Evolutionary conservation across 257 asterid genomes (phyloP).

Genomic region (Nicotiana knightiana): DNA sequence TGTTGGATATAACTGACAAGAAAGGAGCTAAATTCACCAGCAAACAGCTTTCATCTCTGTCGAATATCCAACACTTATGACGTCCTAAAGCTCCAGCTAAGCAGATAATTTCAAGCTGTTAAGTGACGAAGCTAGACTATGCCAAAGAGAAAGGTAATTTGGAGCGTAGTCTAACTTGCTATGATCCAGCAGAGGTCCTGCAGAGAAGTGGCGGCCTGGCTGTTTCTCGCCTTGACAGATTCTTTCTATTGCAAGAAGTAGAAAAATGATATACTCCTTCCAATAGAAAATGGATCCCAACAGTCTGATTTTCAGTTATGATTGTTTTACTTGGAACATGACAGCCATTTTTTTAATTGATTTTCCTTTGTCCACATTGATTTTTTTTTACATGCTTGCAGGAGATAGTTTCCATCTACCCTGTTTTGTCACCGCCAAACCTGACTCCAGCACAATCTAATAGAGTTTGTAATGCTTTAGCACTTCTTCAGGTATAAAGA

Average conservation of each 20-base stretch:
- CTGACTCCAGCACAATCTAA: conserved; percentile 86
- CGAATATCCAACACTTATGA: not conserved
- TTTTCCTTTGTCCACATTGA: not conserved
- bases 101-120: not conserved
- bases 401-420: conserved; percentile 95
- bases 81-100: not conserved
- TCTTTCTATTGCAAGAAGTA: not conserved
- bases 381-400: conserved; percentile 20
- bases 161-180: not conserved
- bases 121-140: not conserved
- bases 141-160: not conserved
- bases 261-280: not conserved
- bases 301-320: not conserved
- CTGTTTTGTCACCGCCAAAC: conserved; percentile 92
- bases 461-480: conserved; percentile 97
- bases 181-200: not conserved
- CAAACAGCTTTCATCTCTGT: not conserved
- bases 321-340: not conserved
- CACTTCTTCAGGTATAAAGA: conserved; percentile 77
- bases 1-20: not conserved
- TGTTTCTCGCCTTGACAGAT: not conserved
- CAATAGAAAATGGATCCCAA: not conserved
- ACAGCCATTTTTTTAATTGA: not conserved
- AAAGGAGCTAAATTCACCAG: not conserved
- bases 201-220: not conserved